These are phyloP conservation scores for Vigna mungo DNA, from an alignment of 306 rosid genomes.

Conservation along the genomic window DNA sequence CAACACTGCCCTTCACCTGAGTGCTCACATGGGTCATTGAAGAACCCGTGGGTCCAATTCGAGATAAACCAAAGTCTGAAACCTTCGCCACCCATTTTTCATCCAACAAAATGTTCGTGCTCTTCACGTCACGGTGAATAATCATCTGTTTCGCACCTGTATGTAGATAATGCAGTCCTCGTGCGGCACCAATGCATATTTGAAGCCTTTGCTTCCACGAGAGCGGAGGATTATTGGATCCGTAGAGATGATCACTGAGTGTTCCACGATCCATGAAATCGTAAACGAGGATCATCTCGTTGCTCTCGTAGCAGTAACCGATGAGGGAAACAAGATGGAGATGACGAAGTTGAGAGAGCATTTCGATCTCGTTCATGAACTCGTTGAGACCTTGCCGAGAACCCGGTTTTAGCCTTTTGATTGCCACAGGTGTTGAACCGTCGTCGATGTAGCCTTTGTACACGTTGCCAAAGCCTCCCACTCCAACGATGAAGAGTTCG, in stretches of 20 bases:
- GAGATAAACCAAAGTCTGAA: constrained; percentile 51
- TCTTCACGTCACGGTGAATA: constrained; percentile 65
- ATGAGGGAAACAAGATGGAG: constrained; percentile 34
- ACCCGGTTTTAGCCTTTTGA: background rate
- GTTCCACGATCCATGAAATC: constrained; percentile 49
- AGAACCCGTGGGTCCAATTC: background rate
- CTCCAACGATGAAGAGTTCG: background rate
- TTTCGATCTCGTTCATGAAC: constrained; percentile 56
- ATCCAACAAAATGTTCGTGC: constrained; percentile 50
- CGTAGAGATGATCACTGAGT: constrained; percentile 47
- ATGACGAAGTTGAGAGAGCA: constrained; percentile 51
- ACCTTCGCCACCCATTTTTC: constrained; percentile 53
- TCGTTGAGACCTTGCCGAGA: constrained; percentile 48
- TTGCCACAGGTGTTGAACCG: background rate
- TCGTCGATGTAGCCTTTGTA: background rate
- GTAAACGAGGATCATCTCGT: constrained; percentile 47
- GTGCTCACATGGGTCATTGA: constrained; percentile 14
- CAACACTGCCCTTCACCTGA: constrained; percentile 20
- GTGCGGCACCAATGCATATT: constrained; percentile 37
- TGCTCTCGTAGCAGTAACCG: constrained; percentile 34
- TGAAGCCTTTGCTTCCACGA: constrained; percentile 43
- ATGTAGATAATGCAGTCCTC: constrained; percentile 55
- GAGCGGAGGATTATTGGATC: background rate
- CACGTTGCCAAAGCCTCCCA: constrained; percentile 25
- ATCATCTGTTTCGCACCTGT: constrained; percentile 31